These are phyloP conservation scores for Morella rubra DNA, from an alignment of 306 rosid genomes.

Conservation along the genomic window DNA sequence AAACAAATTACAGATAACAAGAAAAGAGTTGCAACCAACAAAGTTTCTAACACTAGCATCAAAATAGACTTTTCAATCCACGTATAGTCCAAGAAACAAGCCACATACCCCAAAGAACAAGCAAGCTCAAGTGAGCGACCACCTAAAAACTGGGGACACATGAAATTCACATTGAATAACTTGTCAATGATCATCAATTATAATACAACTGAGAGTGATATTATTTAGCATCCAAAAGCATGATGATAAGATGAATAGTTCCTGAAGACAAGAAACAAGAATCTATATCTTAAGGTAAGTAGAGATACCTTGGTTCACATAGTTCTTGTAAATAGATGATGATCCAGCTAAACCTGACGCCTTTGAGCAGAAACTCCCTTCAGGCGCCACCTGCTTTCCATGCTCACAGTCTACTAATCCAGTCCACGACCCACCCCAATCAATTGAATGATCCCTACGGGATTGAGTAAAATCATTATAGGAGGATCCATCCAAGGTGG, in stretches of 20 bases:
- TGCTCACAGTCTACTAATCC: slow-evolving; percentile 20
- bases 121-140: background rate
- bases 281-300: background rate
- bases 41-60: background rate
- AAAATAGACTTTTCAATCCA: background rate
- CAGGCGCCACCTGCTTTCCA: slow-evolving; percentile 36
- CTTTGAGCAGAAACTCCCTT: slow-evolving; percentile 41
- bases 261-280: background rate
- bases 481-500: slow-evolving; percentile 38
- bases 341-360: slow-evolving; percentile 28
- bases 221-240: slow-evolving; percentile 11
- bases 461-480: slow-evolving; percentile 31
- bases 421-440: slow-evolving; percentile 40
- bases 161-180: background rate
- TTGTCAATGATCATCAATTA: background rate
- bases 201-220: background rate
- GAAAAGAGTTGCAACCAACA: background rate
- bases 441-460: slow-evolving; percentile 34
- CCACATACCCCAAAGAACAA: background rate
- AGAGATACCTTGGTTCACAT: slow-evolving; percentile 49
- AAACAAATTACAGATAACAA: background rate
- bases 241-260: background rate
- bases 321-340: slow-evolving; percentile 27
- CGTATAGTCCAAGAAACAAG: background rate
- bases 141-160: background rate